Base-by-base conservation (phyloP, 2,329 filamentous ascomycete genomes). In the Pseudogymnoascus sp. region DNA sequence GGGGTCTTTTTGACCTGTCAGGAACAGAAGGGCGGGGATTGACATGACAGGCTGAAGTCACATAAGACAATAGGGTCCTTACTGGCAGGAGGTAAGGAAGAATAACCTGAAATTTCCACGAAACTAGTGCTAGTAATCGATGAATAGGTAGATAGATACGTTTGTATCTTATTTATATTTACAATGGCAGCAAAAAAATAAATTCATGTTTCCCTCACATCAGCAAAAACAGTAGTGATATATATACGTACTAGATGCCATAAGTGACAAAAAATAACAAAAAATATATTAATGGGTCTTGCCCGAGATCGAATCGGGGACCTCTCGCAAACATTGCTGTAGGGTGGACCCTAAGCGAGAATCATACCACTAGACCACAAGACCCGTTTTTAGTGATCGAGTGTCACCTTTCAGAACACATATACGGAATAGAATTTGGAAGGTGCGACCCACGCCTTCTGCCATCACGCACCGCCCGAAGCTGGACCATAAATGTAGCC, bases 281-380 rank as follows among this genome's bases (percentile, higher is more conserved):
- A 37, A 37, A 37, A n/a, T 37, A 37, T 37, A 37, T 14, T 37
- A 4, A n/a, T 37, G 62, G 63, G 58, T 60, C 62, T 58, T 59
- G 53, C 63, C 63, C 59, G 53, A 61, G 57, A 47, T 64, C 63
- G 63, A 63, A 64, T 59, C 38, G 47, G 62, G 63, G 63, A 59
- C 63, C 63, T 63, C 63, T 61, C 63, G 63, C 63, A 64, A 50
- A 57, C 57, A 37, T 35, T 22, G 28, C 28, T 39, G 35, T 18
- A 47, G 50, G 43, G 59, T 62, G 57, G 61, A 57, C 64, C 66
- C 66, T 68, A 68, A 68, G 67, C 67, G 67, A 66, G 67, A 67
- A 64, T 64, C 62, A 64, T 64, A 64, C 63, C 63, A 63, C 63
- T 64, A 64, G 62, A 64, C 63, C 63, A 63, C 60, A 41, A 33